Evolutionary conservation across 2,329 filamentous ascomycete genomes (phyloP).

Genomic region (Aulographum hederae): DNA sequence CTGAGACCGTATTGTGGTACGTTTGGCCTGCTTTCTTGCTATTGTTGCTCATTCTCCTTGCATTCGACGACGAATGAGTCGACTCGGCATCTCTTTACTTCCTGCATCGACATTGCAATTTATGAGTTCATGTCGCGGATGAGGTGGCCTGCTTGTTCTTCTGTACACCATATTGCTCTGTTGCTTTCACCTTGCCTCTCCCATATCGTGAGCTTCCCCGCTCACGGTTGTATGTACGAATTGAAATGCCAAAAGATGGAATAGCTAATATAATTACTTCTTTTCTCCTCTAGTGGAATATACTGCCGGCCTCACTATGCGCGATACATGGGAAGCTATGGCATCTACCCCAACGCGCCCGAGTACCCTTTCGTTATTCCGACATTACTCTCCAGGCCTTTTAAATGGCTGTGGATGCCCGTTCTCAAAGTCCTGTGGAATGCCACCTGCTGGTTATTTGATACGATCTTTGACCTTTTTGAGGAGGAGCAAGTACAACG

Average conservation of each 20-base stretch:
- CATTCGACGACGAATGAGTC: not conserved
- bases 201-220: too few species aligned
- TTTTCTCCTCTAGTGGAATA: slow-evolving; percentile 8
- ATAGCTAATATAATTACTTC: not conserved
- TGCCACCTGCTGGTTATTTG: slow-evolving; percentile 8
- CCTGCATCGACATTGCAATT: not conserved
- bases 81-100: not conserved
- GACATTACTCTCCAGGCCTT: slow-evolving; percentile 29
- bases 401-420: slow-evolving; percentile 18
- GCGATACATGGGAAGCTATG: slow-evolving; percentile 28
- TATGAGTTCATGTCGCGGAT: not conserved
- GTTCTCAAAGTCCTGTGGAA: slow-evolving; percentile 7
- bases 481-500: slow-evolving; percentile 5
- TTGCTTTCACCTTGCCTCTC: too few species aligned
- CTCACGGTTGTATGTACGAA: too few species aligned
- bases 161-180: not conserved
- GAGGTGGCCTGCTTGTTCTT: slow-evolving; percentile 4
- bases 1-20: slow-evolving; percentile 28
- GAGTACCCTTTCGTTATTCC: slow-evolving; percentile 36
- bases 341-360: slow-evolving; percentile 32
- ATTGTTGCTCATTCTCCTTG: not conserved
- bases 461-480: slow-evolving; percentile 5
- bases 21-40: slow-evolving; percentile 3
- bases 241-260: too few species aligned
- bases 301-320: slow-evolving; percentile 34